Evolutionary conservation across 371 early-diverging fungal species (phyloP).

Genomic region (Phascolomyces articulosus): DNA sequence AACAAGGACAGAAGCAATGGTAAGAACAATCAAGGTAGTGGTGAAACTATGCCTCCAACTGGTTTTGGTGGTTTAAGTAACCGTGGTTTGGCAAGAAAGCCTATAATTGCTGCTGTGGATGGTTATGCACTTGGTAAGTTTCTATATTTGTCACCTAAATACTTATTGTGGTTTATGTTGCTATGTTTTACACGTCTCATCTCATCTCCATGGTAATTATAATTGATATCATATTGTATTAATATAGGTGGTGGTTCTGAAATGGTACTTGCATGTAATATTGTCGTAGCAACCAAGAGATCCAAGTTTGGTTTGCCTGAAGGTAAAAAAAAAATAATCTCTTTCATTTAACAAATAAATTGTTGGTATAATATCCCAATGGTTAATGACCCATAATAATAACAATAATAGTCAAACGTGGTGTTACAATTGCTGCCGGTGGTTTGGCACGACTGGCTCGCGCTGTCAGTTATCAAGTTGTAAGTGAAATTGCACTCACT

Average conservation of each 20-base stretch:
- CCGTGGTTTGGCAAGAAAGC: constrained; percentile 40
- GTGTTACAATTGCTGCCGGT: constrained; percentile 50
- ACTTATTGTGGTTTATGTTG: too few species aligned
- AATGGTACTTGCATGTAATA: constrained; percentile 44
- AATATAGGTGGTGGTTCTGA: constrained; percentile 56
- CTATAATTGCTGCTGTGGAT: constrained; percentile 58
- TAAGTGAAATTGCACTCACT: constrained; percentile 47
- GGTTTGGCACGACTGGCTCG: constrained; percentile 48
- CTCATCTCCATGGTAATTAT: too few species aligned
- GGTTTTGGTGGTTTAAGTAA: constrained; percentile 54
- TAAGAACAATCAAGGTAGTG: constrained; percentile 1
- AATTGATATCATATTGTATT: too few species aligned
- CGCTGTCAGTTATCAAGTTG: constrained; percentile 46
- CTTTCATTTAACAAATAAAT: too few species aligned
- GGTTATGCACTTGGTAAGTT: constrained; percentile 43
- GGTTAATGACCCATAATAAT: too few species aligned
- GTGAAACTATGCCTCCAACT: constrained; percentile 27
- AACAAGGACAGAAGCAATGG: constrained; percentile 20
- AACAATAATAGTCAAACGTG: constrained; percentile 38
- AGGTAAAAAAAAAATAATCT: constrained; percentile 15
- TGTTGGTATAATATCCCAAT: too few species aligned
- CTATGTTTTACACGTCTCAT: too few species aligned
- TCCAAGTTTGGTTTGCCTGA: constrained; percentile 54
- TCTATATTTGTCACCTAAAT: not conserved
- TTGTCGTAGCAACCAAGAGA: constrained; percentile 48